Conservation (phyloP, 1,139 yeast genomes). For the Zygosaccharomyces pseudobailii region DNA sequence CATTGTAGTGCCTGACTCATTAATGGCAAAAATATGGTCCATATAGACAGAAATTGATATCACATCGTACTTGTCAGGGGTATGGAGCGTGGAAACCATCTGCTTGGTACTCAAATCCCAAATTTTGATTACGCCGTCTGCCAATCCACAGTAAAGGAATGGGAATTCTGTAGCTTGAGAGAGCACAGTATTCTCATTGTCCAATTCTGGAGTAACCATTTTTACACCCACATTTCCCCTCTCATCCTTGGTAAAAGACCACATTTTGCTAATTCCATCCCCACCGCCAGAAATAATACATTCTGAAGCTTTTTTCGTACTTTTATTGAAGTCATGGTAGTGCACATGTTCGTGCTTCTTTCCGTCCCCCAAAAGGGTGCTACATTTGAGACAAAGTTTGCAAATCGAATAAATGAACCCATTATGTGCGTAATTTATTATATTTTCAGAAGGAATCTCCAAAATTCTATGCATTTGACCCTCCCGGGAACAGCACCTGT, state of each 20-base stretch:
- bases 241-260: constrained; percentile 44
- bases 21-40: constrained; percentile 37
- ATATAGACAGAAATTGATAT: constrained; percentile 47
- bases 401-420: constrained; percentile 80
- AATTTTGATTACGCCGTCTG: constrained; percentile 65
- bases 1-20: constrained; percentile 48
- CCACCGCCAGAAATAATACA: constrained; percentile 74
- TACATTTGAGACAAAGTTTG: constrained; percentile 14
- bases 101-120: constrained; percentile 85
- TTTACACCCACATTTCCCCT: constrained; percentile 15
- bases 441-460: constrained; percentile 64
- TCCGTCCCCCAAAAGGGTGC: constrained; percentile 8
- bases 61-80: constrained; percentile 44
- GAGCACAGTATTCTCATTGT: constrained; percentile 64
- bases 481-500: constrained; percentile 7
- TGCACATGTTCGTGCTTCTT: constrained; percentile 1
- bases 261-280: constrained; percentile 76
- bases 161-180: constrained; percentile 61
- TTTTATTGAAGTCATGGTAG: constrained; percentile 6
- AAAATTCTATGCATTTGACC: constrained; percentile 32
- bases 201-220: constrained; percentile 38
- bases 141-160: constrained; percentile 72
- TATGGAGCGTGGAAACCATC: constrained; percentile 53
- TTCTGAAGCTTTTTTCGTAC: constrained; percentile 35
- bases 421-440: constrained; percentile 79